Evolutionary conservation across 805 yeast genomes (phyloP).

Genomic region (Myxozyma vanderwaltii): DNA sequence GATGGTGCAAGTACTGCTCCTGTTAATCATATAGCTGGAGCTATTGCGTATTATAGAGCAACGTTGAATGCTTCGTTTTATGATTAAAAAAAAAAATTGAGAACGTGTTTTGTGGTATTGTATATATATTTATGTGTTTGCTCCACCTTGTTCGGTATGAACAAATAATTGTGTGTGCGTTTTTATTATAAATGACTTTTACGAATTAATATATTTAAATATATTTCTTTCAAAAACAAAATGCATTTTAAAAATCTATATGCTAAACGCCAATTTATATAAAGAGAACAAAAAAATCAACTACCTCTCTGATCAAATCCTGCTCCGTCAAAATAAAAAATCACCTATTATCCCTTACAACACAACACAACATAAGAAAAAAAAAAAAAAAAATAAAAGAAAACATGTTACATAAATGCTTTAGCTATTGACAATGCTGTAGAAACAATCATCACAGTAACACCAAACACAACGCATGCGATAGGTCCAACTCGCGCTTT

Average conservation of each 20-base stretch:
- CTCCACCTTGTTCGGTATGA: too few species aligned
- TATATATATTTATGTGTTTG: background rate
- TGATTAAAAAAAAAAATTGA: background rate
- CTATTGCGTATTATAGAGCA: background rate
- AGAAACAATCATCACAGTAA: conserved; percentile 76
- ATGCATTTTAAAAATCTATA: too few species aligned
- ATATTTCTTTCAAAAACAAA: too few species aligned
- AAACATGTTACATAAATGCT: conserved; percentile 3
- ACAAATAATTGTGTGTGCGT: too few species aligned
- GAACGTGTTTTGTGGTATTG: too few species aligned
- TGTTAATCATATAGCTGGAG: background rate
- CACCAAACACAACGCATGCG: conserved; percentile 69
- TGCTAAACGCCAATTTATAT: too few species aligned
- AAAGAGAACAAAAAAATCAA: too few species aligned
- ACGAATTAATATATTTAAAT: too few species aligned
- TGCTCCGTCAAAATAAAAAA: too few species aligned
- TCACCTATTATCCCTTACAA: too few species aligned
- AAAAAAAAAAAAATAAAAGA: background rate
- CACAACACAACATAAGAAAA: background rate
- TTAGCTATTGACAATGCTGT: conserved; percentile 36
- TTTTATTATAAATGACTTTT: too few species aligned
- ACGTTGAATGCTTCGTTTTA: conserved; percentile 2
- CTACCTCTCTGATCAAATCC: too few species aligned
- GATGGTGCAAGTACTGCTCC: background rate
- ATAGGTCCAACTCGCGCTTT: conserved; percentile 57